A percentile compares a stretch with the other conserved stretches of the same genome.
These are phyloP conservation scores for Ogataea kodamae DNA, from an alignment of 805 yeast species.

Conservation along the genomic window DNA sequence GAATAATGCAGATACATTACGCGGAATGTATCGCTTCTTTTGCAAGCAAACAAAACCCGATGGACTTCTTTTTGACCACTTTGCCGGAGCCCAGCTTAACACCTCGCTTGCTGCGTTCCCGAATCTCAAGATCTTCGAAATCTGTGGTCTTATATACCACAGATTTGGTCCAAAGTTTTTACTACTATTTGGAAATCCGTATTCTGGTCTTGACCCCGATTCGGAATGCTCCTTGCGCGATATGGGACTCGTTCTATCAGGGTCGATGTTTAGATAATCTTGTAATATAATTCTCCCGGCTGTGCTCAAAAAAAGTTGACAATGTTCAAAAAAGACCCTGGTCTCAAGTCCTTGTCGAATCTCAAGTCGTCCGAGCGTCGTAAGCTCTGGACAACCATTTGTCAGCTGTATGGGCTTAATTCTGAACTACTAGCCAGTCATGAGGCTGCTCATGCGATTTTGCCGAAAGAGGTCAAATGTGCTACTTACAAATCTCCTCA, in stretches of 20 bases:
- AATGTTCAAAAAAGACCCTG: constrained; percentile 47
- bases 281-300: constrained; percentile 5
- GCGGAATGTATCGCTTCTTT: constrained; percentile 17
- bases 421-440: constrained; percentile 40
- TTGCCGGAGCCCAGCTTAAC: constrained; percentile 25
- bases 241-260: constrained; percentile 27
- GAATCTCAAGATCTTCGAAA: constrained; percentile 26
- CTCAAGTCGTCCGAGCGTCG: constrained; percentile 80
- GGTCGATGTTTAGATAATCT: constrained; percentile 10
- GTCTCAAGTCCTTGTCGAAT: constrained; percentile 70
- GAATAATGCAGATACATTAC: constrained; percentile 10
- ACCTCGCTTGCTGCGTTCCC: constrained; percentile 20
- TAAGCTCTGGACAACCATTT: constrained; percentile 43
- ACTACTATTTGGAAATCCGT: constrained; percentile 25
- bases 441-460: constrained; percentile 31
- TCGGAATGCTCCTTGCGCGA: constrained; percentile 24
- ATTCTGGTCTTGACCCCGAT: constrained; percentile 21
- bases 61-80: constrained; percentile 32
- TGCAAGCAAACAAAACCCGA: constrained; percentile 10
- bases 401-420: constrained; percentile 40
- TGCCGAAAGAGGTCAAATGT: constrained; percentile 58
- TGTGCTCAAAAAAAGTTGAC: constrained; percentile 7
- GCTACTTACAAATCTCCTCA: constrained; percentile 54
- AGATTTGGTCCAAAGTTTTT: constrained; percentile 15
- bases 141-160: constrained; percentile 32